Conservation (phyloP, 768 basidiomycete species). For the Hemileccinum rubropunctum region DNA sequence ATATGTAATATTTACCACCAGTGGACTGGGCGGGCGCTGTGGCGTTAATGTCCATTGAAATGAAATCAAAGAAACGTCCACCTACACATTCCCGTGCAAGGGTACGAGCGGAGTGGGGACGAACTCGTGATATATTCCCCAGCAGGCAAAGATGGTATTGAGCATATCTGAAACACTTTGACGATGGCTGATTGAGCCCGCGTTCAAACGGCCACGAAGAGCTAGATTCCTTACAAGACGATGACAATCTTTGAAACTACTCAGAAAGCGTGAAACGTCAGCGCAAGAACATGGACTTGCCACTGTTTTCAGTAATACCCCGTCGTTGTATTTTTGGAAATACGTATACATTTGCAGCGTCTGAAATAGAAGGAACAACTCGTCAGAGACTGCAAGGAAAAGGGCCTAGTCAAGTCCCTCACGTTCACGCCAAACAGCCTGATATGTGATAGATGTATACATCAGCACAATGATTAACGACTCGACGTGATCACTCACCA, state of each 20-base stretch:
- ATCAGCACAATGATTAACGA: neutral
- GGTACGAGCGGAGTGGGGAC: conserved; percentile 3
- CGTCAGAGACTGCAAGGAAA: neutral
- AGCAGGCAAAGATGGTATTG: conserved; percentile 7
- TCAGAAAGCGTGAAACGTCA: neutral
- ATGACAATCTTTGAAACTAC: neutral
- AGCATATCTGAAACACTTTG: conserved; percentile 15
- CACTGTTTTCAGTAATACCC: conserved; percentile 1
- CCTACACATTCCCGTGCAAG: conserved; percentile 8
- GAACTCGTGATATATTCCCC: conserved; percentile 10
- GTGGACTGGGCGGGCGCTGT: conserved; percentile 5
- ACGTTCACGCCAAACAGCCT: conserved; percentile 16
- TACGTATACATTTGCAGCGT: conserved; percentile 7
- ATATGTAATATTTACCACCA: conserved; percentile 8
- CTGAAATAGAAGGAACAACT: neutral
- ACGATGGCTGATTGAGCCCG: neutral
- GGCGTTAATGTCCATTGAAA: neutral
- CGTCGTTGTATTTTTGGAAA: conserved; percentile 9
- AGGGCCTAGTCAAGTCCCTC: neutral
- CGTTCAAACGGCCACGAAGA: neutral
- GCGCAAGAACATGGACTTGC: neutral
- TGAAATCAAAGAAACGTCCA: neutral
- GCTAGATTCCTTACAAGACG: conserved; percentile 1
- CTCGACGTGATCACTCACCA: conserved; percentile 3
- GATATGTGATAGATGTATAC: neutral